phyloP scores from a whole-genome alignment of 306 rosid species.

The Abrus pulchellus region DNA sequence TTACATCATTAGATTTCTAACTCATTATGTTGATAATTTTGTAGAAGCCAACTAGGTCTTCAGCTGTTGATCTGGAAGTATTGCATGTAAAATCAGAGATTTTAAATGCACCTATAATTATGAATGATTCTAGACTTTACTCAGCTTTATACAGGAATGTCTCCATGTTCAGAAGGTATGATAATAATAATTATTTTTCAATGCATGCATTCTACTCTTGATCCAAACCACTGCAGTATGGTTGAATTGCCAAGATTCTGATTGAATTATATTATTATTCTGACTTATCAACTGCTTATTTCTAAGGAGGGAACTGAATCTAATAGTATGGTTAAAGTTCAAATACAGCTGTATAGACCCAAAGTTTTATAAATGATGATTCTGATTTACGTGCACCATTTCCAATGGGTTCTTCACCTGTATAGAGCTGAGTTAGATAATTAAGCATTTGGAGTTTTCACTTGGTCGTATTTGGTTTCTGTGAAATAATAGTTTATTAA shows the following conservation, averaged over 20 bases:
- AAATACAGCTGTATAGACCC: neutral
- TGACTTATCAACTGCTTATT: neutral
- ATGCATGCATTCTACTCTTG: constrained; percentile 8
- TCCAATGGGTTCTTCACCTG: neutral
- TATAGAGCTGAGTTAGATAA: constrained; percentile 16
- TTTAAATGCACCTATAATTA: constrained; percentile 70
- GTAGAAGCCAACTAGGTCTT: constrained; percentile 66
- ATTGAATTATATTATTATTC: neutral
- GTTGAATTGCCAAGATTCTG: constrained; percentile 23
- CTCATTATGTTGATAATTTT: constrained; percentile 30
- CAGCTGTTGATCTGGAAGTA: constrained; percentile 68
- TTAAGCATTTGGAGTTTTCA: neutral
- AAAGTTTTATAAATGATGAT: constrained; percentile 22
- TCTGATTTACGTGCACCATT: neutral
- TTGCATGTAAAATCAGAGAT: constrained; percentile 68
- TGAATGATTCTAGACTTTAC: constrained; percentile 69
- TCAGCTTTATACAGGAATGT: constrained; percentile 75
- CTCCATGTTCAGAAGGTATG: constrained; percentile 83
- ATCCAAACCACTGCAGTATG: constrained; percentile 35
- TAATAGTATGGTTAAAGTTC: constrained; percentile 13
- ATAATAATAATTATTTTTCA: constrained; percentile 32
- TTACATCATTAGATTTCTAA: constrained; percentile 32
- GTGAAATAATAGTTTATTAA: neutral
- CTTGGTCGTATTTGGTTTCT: neutral
- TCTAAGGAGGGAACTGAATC: constrained; percentile 20